Conservation (phyloP, 345 rosid species). For the Syzygium jambos region DNA sequence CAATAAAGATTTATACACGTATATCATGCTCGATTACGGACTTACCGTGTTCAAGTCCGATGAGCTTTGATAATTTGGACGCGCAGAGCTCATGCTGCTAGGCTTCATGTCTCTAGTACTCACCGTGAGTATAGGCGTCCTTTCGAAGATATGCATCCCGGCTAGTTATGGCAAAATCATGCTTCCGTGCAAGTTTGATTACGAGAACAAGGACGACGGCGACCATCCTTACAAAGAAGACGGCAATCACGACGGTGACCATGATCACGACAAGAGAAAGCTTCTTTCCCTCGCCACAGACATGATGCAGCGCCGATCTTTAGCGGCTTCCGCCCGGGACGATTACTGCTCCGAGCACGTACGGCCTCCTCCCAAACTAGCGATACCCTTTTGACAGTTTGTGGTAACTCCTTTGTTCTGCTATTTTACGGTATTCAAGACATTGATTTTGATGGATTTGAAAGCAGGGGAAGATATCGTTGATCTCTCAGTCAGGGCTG, state of each 20-base stretch:
- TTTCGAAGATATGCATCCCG: slow-evolving; percentile 40
- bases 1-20: not conserved
- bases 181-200: slow-evolving; percentile 41
- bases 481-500: slow-evolving; percentile 40
- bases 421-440: not conserved
- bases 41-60: not conserved
- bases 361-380: not conserved
- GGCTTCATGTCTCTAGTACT: slow-evolving; percentile 57
- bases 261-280: slow-evolving; percentile 14
- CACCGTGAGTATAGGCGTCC: slow-evolving; percentile 28
- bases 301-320: slow-evolving; percentile 21
- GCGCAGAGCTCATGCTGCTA: slow-evolving; percentile 52
- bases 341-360: slow-evolving; percentile 24
- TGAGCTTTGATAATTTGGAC: not conserved
- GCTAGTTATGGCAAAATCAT: slow-evolving; percentile 21
- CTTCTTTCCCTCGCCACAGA: slow-evolving; percentile 18
- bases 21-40: not conserved
- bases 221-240: not conserved
- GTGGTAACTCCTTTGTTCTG: not conserved
- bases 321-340: slow-evolving; percentile 12
- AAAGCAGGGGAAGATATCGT: slow-evolving; percentile 23
- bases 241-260: not conserved
- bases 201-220: not conserved
- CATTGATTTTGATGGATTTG: not conserved
- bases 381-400: not conserved